Evolutionary conservation across 441 rosid species (phyloP).

Genomic region (Jatropha podagrica): DNA sequence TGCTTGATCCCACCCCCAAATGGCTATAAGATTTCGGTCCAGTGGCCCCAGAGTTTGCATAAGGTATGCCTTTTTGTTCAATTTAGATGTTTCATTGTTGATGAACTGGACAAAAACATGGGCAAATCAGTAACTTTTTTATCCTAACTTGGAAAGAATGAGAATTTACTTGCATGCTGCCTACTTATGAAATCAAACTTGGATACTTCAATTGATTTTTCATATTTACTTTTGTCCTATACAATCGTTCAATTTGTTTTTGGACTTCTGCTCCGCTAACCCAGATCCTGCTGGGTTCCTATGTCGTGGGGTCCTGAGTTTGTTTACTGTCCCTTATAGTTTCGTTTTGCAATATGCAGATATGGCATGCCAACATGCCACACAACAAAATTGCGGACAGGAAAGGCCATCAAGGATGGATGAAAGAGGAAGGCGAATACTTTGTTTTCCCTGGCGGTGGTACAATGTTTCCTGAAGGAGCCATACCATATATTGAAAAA

Average conservation of each 20-base stretch:
- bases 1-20: constrained; percentile 86
- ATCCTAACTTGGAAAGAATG: not conserved
- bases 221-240: not conserved
- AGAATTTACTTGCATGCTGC: not conserved
- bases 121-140: not conserved
- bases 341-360: constrained; percentile 42
- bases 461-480: constrained; percentile 97
- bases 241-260: not conserved
- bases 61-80: constrained; percentile 47
- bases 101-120: not conserved
- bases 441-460: constrained; percentile 94
- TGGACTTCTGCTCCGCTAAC: not conserved
- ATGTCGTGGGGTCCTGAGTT: not conserved
- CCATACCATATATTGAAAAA: constrained; percentile 77
- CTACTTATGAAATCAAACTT: not conserved
- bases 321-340: not conserved
- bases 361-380: constrained; percentile 96
- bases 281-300: not conserved
- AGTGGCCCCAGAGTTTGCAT: constrained; percentile 91
- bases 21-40: constrained; percentile 79
- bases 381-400: constrained; percentile 88
- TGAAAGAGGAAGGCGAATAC: constrained; percentile 79
- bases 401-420: constrained; percentile 99
- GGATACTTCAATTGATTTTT: not conserved
- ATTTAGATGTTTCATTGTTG: not conserved